phyloP scores from a whole-genome alignment of 2,329 filamentous ascomycete species.

The Hypoxylon sp. region DNA sequence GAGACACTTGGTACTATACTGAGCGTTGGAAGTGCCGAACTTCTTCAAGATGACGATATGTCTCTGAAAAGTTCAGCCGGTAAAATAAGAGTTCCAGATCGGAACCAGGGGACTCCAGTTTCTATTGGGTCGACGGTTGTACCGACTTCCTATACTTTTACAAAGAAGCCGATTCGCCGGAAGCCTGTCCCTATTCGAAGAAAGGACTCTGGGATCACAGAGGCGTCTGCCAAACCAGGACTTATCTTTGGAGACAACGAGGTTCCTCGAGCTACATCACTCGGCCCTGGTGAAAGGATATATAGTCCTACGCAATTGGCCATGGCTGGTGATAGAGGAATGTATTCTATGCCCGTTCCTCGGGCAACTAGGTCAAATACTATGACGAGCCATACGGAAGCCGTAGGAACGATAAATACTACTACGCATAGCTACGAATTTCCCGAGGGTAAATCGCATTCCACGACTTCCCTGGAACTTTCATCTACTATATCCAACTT shows the following conservation, averaged over 20 bases:
- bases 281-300: background rate
- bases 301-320: slow-evolving; percentile 22
- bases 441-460: slow-evolving; percentile 19
- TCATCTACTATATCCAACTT: slow-evolving; percentile 29
- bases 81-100: slow-evolving; percentile 22
- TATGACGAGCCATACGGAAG: slow-evolving; percentile 52
- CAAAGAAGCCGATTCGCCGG: slow-evolving; percentile 52
- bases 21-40: slow-evolving; percentile 64
- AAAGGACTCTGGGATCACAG: background rate
- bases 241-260: slow-evolving; percentile 7
- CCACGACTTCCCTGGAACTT: slow-evolving; percentile 34
- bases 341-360: slow-evolving; percentile 26
- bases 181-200: slow-evolving; percentile 53
- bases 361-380: slow-evolving; percentile 48
- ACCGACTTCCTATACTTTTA: slow-evolving; percentile 50
- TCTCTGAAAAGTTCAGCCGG: slow-evolving; percentile 18
- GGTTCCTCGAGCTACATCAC: background rate
- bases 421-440: slow-evolving; percentile 30
- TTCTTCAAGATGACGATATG: slow-evolving; percentile 47
- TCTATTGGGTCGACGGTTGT: slow-evolving; percentile 45
- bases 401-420: slow-evolving; percentile 41
- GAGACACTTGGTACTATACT: slow-evolving; percentile 66
- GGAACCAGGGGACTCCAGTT: slow-evolving; percentile 36
- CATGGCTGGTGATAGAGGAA: slow-evolving; percentile 33
- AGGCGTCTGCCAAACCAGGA: slow-evolving; percentile 13